phyloP scores from a whole-genome alignment of 108 stramenopile species.

The Discostella stelligeroides region DNA sequence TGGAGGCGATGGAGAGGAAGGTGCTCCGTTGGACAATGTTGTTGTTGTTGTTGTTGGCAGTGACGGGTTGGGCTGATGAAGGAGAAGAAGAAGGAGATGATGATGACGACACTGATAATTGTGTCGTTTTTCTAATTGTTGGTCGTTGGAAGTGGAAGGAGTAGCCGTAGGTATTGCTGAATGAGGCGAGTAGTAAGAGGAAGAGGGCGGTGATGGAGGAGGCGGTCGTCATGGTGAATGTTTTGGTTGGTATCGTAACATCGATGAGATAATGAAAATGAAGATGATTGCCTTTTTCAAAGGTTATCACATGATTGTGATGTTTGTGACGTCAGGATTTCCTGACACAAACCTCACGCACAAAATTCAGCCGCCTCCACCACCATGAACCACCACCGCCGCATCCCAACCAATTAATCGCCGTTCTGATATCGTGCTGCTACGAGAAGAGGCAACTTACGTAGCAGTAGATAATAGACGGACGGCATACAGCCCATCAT shows the following conservation, averaged over 20 bases:
- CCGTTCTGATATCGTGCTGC: too few relatives aligned
- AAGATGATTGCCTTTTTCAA: too few relatives aligned
- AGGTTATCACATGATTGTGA: too few relatives aligned
- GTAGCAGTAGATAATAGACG: not conserved
- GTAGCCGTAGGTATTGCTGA: not conserved
- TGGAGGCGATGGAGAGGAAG: constrained; percentile 26
- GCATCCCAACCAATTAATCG: too few relatives aligned
- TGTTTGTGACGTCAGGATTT: not conserved
- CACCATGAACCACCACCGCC: too few relatives aligned
- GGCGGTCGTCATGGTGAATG: not conserved
- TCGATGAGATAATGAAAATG: too few relatives aligned
- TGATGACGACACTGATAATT: constrained; percentile 7
- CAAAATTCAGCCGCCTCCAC: too few relatives aligned
- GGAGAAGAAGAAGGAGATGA: not conserved
- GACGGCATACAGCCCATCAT: not conserved
- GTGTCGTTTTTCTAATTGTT: not conserved
- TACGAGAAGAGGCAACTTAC: too few relatives aligned
- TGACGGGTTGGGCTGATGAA: not conserved
- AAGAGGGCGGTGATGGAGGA: too few relatives aligned
- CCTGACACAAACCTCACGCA: too few relatives aligned
- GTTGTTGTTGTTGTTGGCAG: not conserved
- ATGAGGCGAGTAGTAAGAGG: not conserved
- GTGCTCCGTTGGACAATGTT: constrained; percentile 16
- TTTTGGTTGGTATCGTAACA: too few relatives aligned
- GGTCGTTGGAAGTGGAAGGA: constrained; percentile 2